A percentile compares a stretch with the other conserved stretches of the same genome.
Conservation (phyloP, 1,139 yeast genomes). For the Saccharomyces hybrid region DNA sequence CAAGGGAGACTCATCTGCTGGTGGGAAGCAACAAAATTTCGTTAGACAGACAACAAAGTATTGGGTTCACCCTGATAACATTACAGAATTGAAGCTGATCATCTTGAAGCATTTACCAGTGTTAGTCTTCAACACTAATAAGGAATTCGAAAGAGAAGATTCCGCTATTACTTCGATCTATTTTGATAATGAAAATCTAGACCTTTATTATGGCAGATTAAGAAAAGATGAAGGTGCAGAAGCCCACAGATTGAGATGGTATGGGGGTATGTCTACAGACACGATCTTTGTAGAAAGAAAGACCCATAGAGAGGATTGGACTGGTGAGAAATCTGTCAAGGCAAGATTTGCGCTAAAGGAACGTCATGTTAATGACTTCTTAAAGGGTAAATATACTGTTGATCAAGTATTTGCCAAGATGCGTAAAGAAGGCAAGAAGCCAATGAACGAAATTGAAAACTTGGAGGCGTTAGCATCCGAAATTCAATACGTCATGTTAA, state of each 20-base stretch:
- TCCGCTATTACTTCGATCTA: slow-evolving; percentile 94
- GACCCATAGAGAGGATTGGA: slow-evolving; percentile 99
- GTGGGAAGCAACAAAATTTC: slow-evolving; percentile 95
- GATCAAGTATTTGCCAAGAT: slow-evolving; percentile 85
- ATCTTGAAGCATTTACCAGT: slow-evolving; percentile 93
- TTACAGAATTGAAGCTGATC: slow-evolving; percentile 91
- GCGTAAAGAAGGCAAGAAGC: slow-evolving; percentile 86
- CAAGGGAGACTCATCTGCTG: slow-evolving; percentile 90
- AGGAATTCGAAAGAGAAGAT: slow-evolving; percentile 91
- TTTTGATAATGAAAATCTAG: slow-evolving; percentile 83
- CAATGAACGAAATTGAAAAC: slow-evolving; percentile 79
- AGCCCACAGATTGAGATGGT: slow-evolving; percentile 97
- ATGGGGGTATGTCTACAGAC: slow-evolving; percentile 93
- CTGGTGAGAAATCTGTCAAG: slow-evolving; percentile 96
- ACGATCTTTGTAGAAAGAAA: slow-evolving; percentile 93
- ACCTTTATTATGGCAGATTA: slow-evolving; percentile 86
- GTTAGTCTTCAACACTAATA: slow-evolving; percentile 88
- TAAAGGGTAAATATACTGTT: slow-evolving; percentile 79
- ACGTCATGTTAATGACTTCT: slow-evolving; percentile 75
- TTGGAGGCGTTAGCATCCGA: slow-evolving; percentile 88
- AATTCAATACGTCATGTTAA: slow-evolving; percentile 80
- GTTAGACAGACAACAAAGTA: slow-evolving; percentile 97
- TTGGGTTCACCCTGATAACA: slow-evolving; percentile 98
- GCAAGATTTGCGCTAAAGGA: slow-evolving; percentile 92
- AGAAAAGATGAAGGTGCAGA: slow-evolving; percentile 98